Conservation (phyloP, 345 rosid genomes). For the Limnanthes douglasii region DNA sequence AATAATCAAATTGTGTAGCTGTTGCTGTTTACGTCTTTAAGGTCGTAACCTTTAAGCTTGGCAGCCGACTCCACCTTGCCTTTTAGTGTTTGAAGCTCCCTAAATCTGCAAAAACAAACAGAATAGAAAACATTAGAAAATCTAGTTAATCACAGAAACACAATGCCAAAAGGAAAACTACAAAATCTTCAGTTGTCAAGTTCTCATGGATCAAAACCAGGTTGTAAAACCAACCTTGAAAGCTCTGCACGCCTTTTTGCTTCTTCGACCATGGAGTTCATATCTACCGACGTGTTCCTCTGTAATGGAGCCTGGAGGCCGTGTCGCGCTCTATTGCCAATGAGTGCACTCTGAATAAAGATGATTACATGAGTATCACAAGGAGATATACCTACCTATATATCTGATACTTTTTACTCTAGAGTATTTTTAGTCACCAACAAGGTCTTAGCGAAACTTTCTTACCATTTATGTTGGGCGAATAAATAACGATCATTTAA, state of each 20-base stretch:
- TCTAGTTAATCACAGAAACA: neutral
- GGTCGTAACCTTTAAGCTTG: constrained; percentile 25
- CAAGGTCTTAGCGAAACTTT: neutral
- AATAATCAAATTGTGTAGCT: constrained; percentile 15
- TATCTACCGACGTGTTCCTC: constrained; percentile 14
- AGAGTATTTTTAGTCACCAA: neutral
- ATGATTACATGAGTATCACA: neutral
- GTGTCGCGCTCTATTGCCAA: constrained; percentile 16
- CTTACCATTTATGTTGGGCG: neutral
- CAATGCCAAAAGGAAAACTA: neutral
- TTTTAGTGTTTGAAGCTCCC: constrained; percentile 37
- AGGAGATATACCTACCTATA: too few relatives aligned
- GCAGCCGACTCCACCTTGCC: constrained; percentile 38
- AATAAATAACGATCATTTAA: too few relatives aligned
- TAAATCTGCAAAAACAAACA: constrained; percentile 18
- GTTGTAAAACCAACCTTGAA: constrained; percentile 13
- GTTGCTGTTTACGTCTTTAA: constrained; percentile 26
- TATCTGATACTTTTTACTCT: neutral
- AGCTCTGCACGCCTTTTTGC: constrained; percentile 34
- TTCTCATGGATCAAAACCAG: too few relatives aligned
- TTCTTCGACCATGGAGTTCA: constrained; percentile 33
- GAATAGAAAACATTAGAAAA: constrained; percentile 5
- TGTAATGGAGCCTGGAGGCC: constrained; percentile 20
- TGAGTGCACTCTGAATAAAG: constrained; percentile 17
- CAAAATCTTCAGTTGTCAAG: too few relatives aligned